Percentiles rank a stretch among this genome's conserved stretches.
These are phyloP conservation scores for Exophiala phaeomuriformis DNA, from an alignment of 2,329 filamentous ascomycete genomes.

Conservation along the genomic window DNA sequence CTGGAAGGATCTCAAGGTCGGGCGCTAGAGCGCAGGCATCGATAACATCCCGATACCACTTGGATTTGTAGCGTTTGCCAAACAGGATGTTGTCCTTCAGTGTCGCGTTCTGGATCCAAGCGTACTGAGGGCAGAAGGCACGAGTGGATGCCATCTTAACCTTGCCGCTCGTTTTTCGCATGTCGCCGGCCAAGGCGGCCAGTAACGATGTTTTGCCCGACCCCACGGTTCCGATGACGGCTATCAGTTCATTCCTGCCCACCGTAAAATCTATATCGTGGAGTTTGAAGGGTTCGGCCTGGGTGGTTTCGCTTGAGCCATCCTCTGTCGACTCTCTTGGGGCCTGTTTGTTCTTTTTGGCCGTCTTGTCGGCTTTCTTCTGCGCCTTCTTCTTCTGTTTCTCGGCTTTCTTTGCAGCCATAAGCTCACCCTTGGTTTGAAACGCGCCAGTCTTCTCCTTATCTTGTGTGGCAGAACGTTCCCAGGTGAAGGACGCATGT, in stretches of 20 bases:
- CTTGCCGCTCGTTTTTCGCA: slow-evolving; percentile 72
- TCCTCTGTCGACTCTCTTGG: slow-evolving; percentile 27
- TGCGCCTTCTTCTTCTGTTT: slow-evolving; percentile 42
- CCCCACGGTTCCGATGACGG: slow-evolving; percentile 81
- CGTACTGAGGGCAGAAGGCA: slow-evolving; percentile 91
- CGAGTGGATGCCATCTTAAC: slow-evolving; percentile 69
- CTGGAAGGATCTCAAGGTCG: slow-evolving; percentile 88
- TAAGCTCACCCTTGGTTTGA: slow-evolving; percentile 32
- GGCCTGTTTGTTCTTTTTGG: slow-evolving; percentile 29
- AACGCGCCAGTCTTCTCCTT: slow-evolving; percentile 26
- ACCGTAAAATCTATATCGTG: slow-evolving; percentile 36
- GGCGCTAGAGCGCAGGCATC: slow-evolving; percentile 75
- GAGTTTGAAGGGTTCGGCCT: slow-evolving; percentile 37
- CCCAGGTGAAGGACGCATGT: slow-evolving; percentile 80
- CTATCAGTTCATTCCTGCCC: slow-evolving; percentile 48
- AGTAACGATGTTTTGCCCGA: slow-evolving; percentile 87
- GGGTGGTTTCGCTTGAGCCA: slow-evolving; percentile 24
- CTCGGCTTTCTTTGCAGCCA: slow-evolving; percentile 37
- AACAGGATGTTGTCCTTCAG: slow-evolving; percentile 87
- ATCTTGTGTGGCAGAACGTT: slow-evolving; percentile 40
- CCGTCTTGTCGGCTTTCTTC: slow-evolving; percentile 31
- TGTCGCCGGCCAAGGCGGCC: slow-evolving; percentile 83
- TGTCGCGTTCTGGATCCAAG: slow-evolving; percentile 93
- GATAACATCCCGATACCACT: slow-evolving; percentile 79
- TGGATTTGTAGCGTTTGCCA: slow-evolving; percentile 65